These are phyloP conservation scores for Eudorina sp. DNA, from an alignment of 139 green algal genomes.

Conservation along the genomic window DNA sequence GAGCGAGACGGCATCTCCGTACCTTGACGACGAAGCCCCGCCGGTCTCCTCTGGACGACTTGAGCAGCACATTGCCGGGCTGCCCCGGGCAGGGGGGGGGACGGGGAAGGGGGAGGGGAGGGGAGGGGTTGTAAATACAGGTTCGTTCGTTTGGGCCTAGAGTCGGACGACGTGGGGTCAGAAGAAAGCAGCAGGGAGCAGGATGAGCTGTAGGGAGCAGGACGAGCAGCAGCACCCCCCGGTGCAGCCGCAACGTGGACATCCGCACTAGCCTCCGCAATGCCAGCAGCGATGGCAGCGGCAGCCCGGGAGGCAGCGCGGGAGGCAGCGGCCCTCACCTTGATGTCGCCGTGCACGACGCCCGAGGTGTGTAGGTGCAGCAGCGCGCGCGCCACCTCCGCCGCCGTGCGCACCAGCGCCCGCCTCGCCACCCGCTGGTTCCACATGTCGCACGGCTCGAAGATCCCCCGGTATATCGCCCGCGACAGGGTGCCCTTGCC, in stretches of 20 bases:
- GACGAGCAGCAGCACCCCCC: too few species aligned
- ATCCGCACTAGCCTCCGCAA: too few species aligned
- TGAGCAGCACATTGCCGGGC: conserved; percentile 21
- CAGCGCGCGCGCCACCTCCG: conserved; percentile 27
- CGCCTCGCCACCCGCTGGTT: background rate
- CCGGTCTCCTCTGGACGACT: background rate
- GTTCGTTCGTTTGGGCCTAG: too few species aligned
- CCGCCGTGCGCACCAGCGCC: conserved; percentile 27
- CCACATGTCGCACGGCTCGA: background rate
- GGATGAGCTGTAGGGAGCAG: too few species aligned
- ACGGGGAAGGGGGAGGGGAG: too few species aligned
- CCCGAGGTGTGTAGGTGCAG: conserved; percentile 34
- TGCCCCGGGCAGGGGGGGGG: background rate
- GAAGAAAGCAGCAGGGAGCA: too few species aligned
- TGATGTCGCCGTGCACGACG: conserved; percentile 40
- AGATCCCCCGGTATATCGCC: conserved; percentile 11
- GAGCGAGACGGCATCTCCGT: too few species aligned
- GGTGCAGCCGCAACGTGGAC: too few species aligned
- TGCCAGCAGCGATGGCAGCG: too few species aligned
- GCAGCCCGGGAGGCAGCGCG: too few species aligned
- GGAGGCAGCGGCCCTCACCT: background rate
- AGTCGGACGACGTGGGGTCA: too few species aligned
- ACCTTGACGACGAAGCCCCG: conserved; percentile 28
- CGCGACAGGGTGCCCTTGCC: background rate
- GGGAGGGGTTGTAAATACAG: too few species aligned